Percentiles rank a stretch among this genome's conserved stretches.
phyloP scores from a whole-genome alignment of 495 filamentous ascomycete genomes.

The Aspergillus mulundensis region DNA sequence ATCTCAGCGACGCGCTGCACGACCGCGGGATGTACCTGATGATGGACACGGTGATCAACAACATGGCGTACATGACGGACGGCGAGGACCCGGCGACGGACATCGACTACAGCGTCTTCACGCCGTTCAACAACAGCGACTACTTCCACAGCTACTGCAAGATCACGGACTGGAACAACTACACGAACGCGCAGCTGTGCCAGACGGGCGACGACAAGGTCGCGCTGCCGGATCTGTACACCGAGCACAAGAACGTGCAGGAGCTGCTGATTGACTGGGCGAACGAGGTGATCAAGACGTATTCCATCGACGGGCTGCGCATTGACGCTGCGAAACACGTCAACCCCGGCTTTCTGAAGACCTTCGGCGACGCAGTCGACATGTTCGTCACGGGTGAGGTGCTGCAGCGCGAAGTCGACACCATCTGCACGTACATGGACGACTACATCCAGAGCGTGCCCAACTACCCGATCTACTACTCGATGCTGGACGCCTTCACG shows the following conservation, averaged over 20 bases:
- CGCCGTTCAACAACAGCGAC: slow-evolving; percentile 54
- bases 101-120: slow-evolving; percentile 53
- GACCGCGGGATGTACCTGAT: slow-evolving; percentile 51
- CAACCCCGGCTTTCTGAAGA: slow-evolving; percentile 47
- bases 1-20: slow-evolving; percentile 20
- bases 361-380: slow-evolving; percentile 21
- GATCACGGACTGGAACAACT: slow-evolving; percentile 42
- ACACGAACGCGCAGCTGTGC: slow-evolving; percentile 34
- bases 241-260: slow-evolving; percentile 50
- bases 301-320: slow-evolving; percentile 67
- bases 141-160: slow-evolving; percentile 59
- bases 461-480: slow-evolving; percentile 13
- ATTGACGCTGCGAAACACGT: slow-evolving; percentile 65
- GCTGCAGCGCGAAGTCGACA: not conserved
- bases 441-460: slow-evolving; percentile 33
- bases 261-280: slow-evolving; percentile 57
- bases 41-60: slow-evolving; percentile 67
- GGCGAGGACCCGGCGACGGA: slow-evolving; percentile 19
- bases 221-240: slow-evolving; percentile 59
- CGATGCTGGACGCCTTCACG: slow-evolving; percentile 9
- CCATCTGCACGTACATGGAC: slow-evolving; percentile 7
- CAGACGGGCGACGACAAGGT: slow-evolving; percentile 56
- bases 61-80: slow-evolving; percentile 55
- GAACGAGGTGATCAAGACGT: slow-evolving; percentile 51
- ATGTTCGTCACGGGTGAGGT: slow-evolving; percentile 12